A percentile compares a stretch with the other conserved stretches of the same genome.
phyloP scores from a whole-genome alignment of 208 protist genomes.

The Lotmaria passim region DNA sequence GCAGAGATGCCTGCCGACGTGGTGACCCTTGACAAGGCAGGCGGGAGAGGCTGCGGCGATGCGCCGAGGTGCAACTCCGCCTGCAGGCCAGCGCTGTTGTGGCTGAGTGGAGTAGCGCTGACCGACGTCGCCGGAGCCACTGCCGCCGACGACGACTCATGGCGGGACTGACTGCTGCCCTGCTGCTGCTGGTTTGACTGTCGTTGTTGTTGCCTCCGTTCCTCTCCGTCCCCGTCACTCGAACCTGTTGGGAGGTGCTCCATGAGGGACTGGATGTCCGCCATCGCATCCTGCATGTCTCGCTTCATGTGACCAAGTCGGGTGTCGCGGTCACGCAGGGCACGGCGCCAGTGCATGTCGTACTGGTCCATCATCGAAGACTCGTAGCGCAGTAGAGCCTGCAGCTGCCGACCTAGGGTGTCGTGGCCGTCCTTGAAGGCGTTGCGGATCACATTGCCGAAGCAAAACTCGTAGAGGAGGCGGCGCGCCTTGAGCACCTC shows the following conservation, averaged over 20 bases:
- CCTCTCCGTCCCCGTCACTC: conserved; percentile 7
- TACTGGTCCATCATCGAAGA: conserved; percentile 62
- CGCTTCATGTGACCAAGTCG: conserved; percentile 54
- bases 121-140: conserved; percentile 1
- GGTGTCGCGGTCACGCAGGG: conserved; percentile 54
- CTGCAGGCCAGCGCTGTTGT: neutral
- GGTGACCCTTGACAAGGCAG: too few species aligned
- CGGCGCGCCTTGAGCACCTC: conserved; percentile 79
- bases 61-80: conserved; percentile 1
- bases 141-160: neutral
- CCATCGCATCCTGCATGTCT: conserved; percentile 72
- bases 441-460: conserved; percentile 48
- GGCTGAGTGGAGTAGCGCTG: conserved; percentile 17
- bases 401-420: conserved; percentile 41
- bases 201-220: neutral
- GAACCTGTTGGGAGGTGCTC: conserved; percentile 33
- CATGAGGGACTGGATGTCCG: conserved; percentile 75
- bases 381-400: conserved; percentile 46
- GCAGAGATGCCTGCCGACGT: neutral
- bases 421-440: conserved; percentile 42
- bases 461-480: conserved; percentile 81
- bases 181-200: too few species aligned
- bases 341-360: conserved; percentile 68
- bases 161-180: neutral
- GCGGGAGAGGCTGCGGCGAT: conserved; percentile 26